These are phyloP conservation scores for Arthrobotrys sphaeroides DNA, from an alignment of 2,329 filamentous ascomycete species.

Conservation along the genomic window DNA sequence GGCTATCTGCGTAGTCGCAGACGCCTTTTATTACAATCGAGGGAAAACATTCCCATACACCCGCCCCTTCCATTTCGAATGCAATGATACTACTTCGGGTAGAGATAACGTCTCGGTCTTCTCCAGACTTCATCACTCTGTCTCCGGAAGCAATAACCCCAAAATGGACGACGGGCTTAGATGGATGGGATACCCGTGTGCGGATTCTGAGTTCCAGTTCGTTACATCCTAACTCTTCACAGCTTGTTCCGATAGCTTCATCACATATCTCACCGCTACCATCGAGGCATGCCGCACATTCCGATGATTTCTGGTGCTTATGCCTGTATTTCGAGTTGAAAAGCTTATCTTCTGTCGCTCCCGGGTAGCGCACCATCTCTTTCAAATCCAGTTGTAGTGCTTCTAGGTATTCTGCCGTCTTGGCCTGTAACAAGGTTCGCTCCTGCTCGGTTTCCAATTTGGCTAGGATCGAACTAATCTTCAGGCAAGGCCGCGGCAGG, in stretches of 20 bases:
- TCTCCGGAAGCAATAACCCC: conserved; percentile 62
- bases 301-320: conserved; percentile 16
- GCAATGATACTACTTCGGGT: conserved; percentile 56
- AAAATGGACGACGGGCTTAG: conserved; percentile 59
- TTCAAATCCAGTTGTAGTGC: background rate
- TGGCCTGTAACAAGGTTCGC: conserved; percentile 8
- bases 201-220: background rate
- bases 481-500: conserved; percentile 34
- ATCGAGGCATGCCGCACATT: background rate
- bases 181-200: background rate
- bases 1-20: conserved; percentile 62
- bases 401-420: conserved; percentile 4
- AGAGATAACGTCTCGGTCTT: conserved; percentile 61
- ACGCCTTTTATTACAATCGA: conserved; percentile 62
- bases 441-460: background rate
- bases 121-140: conserved; percentile 62
- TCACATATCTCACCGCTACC: background rate
- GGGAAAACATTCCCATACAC: conserved; percentile 58
- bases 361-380: conserved; percentile 2
- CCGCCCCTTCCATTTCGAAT: conserved; percentile 61
- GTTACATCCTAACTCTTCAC: background rate
- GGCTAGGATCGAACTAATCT: conserved; percentile 44
- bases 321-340: conserved; percentile 28
- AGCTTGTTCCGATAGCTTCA: background rate
- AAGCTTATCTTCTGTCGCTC: conserved; percentile 10